A percentile compares a stretch with the other conserved stretches of the same genome.
phyloP scores from a whole-genome alignment of 768 basidiomycete genomes.

The Tulasnella sp. region DNA sequence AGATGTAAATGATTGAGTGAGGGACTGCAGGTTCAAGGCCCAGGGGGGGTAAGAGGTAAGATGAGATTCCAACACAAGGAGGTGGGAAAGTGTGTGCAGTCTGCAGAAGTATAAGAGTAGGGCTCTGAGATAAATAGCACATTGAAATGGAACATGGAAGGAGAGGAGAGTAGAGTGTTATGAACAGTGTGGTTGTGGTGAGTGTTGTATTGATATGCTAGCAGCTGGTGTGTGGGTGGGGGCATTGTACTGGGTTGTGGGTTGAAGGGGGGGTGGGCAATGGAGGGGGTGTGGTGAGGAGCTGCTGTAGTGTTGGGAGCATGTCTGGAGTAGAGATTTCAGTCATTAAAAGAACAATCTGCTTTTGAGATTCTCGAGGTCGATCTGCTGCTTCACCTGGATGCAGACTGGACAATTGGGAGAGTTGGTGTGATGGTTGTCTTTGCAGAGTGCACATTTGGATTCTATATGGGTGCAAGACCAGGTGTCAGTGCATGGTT shows the following conservation, averaged over 20 bases:
- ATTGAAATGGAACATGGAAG: constrained; percentile 4
- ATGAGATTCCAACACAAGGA: too few relatives aligned
- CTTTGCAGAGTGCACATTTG: constrained; percentile 6
- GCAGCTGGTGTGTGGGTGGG: background rate
- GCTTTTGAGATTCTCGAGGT: background rate
- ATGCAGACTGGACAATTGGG: background rate
- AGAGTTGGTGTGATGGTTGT: constrained; percentile 1
- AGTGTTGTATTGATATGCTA: background rate
- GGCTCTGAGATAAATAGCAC: constrained; percentile 14
- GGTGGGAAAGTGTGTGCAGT: background rate
- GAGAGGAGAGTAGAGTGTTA: background rate
- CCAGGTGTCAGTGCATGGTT: background rate
- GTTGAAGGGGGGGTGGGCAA: background rate
- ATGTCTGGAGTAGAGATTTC: background rate
- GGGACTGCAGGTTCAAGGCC: background rate
- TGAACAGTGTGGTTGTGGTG: background rate
- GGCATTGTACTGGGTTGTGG: background rate
- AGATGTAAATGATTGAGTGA: constrained; percentile 1
- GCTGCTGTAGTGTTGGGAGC: background rate
- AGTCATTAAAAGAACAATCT: background rate
- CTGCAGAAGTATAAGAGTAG: background rate
- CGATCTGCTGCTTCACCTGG: background rate
- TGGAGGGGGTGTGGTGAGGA: background rate
- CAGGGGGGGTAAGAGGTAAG: background rate
- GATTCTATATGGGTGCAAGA: background rate